Conservation (phyloP, 2,329 filamentous ascomycete species). For the Fusarium piperis region DNA sequence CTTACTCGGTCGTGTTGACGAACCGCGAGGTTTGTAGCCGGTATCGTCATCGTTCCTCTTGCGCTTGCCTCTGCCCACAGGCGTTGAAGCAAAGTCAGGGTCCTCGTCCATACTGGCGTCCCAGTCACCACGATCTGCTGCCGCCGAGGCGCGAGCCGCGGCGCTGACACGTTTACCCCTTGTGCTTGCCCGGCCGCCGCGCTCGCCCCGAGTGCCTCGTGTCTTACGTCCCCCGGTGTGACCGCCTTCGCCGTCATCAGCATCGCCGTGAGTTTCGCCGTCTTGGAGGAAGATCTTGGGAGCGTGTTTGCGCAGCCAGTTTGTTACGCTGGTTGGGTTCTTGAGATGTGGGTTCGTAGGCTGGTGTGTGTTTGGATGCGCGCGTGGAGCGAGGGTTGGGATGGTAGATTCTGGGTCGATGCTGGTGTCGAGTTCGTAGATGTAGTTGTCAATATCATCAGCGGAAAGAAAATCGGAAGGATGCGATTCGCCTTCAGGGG, state of each 20-base stretch:
- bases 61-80: constrained; percentile 53
- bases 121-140: constrained; percentile 41
- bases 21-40: constrained; percentile 68
- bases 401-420: constrained; percentile 57
- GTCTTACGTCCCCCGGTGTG: constrained; percentile 49
- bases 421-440: constrained; percentile 69
- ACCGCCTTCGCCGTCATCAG: constrained; percentile 48
- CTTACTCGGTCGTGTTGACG: constrained; percentile 63
- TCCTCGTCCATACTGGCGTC: constrained; percentile 55
- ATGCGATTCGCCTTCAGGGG: constrained; percentile 61
- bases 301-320: constrained; percentile 89
- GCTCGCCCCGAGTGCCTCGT: constrained; percentile 46
- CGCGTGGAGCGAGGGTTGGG: constrained; percentile 62
- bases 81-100: constrained; percentile 46
- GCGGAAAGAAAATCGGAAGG: constrained; percentile 74
- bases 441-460: constrained; percentile 78
- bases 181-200: constrained; percentile 53
- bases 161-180: constrained; percentile 49
- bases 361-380: constrained; percentile 49
- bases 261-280: constrained; percentile 55
- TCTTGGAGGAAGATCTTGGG: constrained; percentile 88
- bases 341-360: constrained; percentile 55
- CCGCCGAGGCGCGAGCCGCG: constrained; percentile 35
- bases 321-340: constrained; percentile 93
- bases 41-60: constrained; percentile 70